Base-by-base conservation (phyloP, 148 eudicot species). In the Camellia sinensis region DNA sequence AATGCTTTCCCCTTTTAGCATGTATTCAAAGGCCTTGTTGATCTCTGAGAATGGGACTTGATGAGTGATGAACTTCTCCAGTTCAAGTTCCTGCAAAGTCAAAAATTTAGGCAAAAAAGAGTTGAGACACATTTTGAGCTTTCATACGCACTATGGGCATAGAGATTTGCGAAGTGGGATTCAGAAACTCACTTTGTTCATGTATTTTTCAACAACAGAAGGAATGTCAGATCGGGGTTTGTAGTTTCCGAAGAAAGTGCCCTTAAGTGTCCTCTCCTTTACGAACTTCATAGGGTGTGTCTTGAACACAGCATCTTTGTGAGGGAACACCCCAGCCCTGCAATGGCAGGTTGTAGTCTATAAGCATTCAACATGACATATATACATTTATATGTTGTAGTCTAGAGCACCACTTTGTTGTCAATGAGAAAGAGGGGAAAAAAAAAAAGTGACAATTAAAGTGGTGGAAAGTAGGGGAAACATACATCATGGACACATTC, bases 281-380 rank as follows among this genome's bases (percentile, higher is more conserved):
- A 92, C 81, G n/a, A 94, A 41, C 67, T 94, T 92, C 7, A 92
- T 71, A 0, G 98, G 98, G 62, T 87, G 86, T 7, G 97, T 94
- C 83, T 86, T 92, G 87, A 94, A 92, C 13, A 85, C 87, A 5
- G 88, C 90, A 61, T 94, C 97, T 80, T 88, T 94, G 89, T 87
- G 87, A 0, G 98, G 98, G 19, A 8, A 91, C 97, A 60, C 98
- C 98, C 98, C 98, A 94, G 9, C 98, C 98, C 98, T 94, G 78
- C 41, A 3, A 48, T 40, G 40, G 18, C 70, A 67, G 14, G 37
- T 40, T 67, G 70, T 13, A 29, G 52, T 67, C 37, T 44, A 67
- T 67, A 5, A 67, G 46, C 45, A 29, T 1, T 48, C 5, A 4
- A 48, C 0, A 48, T 48, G 7, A 48, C 0, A 1, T 48, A 48